phyloP scores from a whole-genome alignment of 805 yeast genomes.

The Candida peoriensis region DNA sequence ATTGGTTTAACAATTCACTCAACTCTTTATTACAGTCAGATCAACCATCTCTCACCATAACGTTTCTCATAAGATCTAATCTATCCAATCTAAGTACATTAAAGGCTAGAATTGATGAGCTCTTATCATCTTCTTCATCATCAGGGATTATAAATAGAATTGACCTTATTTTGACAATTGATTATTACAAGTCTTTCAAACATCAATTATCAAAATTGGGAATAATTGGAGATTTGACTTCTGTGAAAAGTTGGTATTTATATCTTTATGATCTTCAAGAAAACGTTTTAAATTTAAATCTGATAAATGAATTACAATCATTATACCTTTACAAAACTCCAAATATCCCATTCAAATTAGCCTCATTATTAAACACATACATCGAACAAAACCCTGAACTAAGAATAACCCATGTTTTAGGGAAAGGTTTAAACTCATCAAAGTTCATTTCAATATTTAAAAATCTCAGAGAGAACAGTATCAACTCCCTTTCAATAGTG shows the following conservation, averaged over 20 bases:
- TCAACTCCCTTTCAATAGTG: constrained; percentile 30
- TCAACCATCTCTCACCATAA: no score
- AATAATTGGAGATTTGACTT: constrained; percentile 14
- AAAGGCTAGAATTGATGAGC: constrained; percentile 14
- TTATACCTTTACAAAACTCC: constrained; percentile 33
- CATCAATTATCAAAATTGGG: constrained; percentile 26
- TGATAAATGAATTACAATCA: constrained; percentile 22
- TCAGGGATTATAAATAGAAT: constrained; percentile 12
- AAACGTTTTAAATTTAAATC: constrained; percentile 10
- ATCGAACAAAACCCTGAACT: constrained; percentile 43
- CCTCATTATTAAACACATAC: constrained; percentile 38
- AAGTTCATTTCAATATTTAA: constrained; percentile 41
- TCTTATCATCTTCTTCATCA: constrained; percentile 9
- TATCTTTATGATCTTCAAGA: constrained; percentile 5
- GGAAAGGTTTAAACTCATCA: constrained; percentile 54
- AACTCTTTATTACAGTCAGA: constrained; percentile 7
- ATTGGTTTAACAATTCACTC: constrained; percentile 36
- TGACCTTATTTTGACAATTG: constrained; percentile 29
- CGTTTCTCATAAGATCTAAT: constrained; percentile 22
- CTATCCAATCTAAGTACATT: constrained; percentile 13
- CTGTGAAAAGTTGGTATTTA: constrained; percentile 15
- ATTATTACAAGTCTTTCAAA: constrained; percentile 30
- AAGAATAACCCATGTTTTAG: constrained; percentile 42
- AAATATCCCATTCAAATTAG: constrained; percentile 24
- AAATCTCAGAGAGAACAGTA: constrained; percentile 24